A percentile compares a stretch with the other conserved stretches of the same genome.
phyloP scores from a whole-genome alignment of 2,329 filamentous ascomycete genomes.

The Aspergillus phoenicis region DNA sequence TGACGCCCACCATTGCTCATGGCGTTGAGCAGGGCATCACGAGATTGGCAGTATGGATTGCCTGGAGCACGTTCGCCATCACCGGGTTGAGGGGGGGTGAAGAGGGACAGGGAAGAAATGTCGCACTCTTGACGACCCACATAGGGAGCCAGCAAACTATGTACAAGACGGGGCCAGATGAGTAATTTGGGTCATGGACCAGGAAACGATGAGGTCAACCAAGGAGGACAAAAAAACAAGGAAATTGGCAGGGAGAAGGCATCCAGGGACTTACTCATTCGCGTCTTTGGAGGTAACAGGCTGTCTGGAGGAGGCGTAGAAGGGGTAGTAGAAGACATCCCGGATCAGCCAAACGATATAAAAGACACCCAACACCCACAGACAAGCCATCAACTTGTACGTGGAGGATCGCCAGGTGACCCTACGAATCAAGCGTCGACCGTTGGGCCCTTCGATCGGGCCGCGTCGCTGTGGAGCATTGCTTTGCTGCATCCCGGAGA shows the following conservation, averaged over 20 bases:
- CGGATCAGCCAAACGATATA: conserved; percentile 46
- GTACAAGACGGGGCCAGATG: conserved; percentile 16
- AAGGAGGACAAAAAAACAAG: background rate
- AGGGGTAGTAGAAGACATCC: conserved; percentile 42
- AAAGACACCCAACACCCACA: conserved; percentile 44
- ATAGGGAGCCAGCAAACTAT: conserved; percentile 40
- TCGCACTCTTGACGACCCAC: conserved; percentile 41
- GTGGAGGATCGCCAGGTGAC: conserved; percentile 48
- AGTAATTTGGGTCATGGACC: conserved; percentile 17
- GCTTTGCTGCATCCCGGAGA: conserved; percentile 29
- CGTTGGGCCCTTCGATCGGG: conserved; percentile 45
- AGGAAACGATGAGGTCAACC: background rate
- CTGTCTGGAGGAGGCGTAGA: conserved; percentile 28
- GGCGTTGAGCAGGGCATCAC: conserved; percentile 41
- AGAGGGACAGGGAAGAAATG: conserved; percentile 39
- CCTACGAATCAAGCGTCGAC: conserved; percentile 42
- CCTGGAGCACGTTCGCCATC: conserved; percentile 17
- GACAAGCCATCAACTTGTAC: conserved; percentile 45
- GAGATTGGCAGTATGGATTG: conserved; percentile 35
- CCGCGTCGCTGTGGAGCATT: conserved; percentile 34
- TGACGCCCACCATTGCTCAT: conserved; percentile 47
- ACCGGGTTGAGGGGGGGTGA: conserved; percentile 29
- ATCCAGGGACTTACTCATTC: conserved; percentile 27
- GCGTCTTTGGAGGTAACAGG: conserved; percentile 10
- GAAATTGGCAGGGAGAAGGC: conserved; percentile 7